These are phyloP conservation scores for Curvularia lunata DNA, from an alignment of 2,329 filamentous ascomycete genomes.

Conservation along the genomic window DNA sequence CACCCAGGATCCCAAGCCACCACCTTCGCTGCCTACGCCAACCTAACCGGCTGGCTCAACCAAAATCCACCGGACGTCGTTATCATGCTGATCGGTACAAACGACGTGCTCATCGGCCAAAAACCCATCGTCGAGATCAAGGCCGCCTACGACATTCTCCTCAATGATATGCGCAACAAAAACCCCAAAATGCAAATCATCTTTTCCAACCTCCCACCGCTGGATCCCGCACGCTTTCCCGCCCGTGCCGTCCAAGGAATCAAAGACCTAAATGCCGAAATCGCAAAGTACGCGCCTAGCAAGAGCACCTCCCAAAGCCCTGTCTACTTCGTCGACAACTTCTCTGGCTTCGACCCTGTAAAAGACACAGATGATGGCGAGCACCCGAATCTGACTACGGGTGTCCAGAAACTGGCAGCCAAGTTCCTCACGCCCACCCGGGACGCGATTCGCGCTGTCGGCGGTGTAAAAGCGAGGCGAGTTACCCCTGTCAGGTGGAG, in stretches of 20 bases:
- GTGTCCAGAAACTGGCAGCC: conserved; percentile 40
- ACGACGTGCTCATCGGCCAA: conserved; percentile 51
- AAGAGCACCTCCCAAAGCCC: conserved; percentile 31
- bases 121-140: conserved; percentile 43
- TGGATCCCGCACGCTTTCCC: conserved; percentile 36
- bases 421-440: conserved; percentile 34
- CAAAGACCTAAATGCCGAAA: conserved; percentile 25
- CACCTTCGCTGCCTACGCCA: conserved; percentile 48
- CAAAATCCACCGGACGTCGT: conserved; percentile 52
- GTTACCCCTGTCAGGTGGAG: background rate
- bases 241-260: conserved; percentile 24
- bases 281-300: conserved; percentile 27
- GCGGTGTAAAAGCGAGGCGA: conserved; percentile 9
- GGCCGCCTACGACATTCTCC: conserved; percentile 48
- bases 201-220: conserved; percentile 41
- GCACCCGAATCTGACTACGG: conserved; percentile 39
- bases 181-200: conserved; percentile 52
- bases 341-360: conserved; percentile 35
- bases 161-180: conserved; percentile 52
- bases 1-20: conserved; percentile 52
- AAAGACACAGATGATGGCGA: conserved; percentile 44
- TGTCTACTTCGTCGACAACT: conserved; percentile 42
- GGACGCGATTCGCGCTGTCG: conserved; percentile 26
- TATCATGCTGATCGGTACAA: conserved; percentile 56
- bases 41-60: conserved; percentile 51